Evolutionary conservation across 2,329 filamentous ascomycete species (phyloP), one percentile per base, ranked within the genome.

Genomic region (Cladosporium colombiae): DNA sequence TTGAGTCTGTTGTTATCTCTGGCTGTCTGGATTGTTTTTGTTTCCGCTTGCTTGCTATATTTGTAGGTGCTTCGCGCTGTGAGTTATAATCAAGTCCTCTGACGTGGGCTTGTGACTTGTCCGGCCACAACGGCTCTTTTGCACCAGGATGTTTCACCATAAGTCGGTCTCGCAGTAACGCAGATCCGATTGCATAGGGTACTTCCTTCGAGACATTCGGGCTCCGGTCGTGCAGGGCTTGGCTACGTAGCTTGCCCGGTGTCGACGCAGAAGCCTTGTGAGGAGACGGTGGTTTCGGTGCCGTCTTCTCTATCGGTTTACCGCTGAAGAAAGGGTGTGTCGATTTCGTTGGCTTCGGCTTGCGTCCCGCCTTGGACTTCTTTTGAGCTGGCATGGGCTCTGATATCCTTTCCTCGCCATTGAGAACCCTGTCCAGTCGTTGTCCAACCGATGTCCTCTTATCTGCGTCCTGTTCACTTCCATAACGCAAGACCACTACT

Each of bases 321-420:
- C 84, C 86, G 18, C 83, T 74, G 72, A 93, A 93, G 73, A 93
- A 91, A 0, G 90, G 90, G 77, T 93, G 88, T 0, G 86, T 84
- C 60, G 71, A 62, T 68, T 76, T 73, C 16, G 71, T 71, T 57
- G 70, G 64, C 37, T 63, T 56, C 5, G 33, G 25, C 68, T 77
- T 78, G 40, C 66, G 49, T 27, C 72, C 55, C 46, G 60, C 33
- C 50, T 62, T 56, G 18, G 59, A 52, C 65, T 69, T 75, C 40
- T 68, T 71, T 66, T 65, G 69, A 58, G 49, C 68, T 53, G 64
- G 37, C 68, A 72, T 65, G 68, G 77, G 70, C 53, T 52, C 66
- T 52, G 68, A 66, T 69, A 71, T 68, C 67, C 76, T 75, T 55
- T 74, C 74, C 52, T 70, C 72, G 44, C 79, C 78, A 71, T 71